Evolutionary conservation across 345 rosid species (phyloP), one percentile per base, ranked within the genome.

Genomic region (Aquilaria yunnanensis): DNA sequence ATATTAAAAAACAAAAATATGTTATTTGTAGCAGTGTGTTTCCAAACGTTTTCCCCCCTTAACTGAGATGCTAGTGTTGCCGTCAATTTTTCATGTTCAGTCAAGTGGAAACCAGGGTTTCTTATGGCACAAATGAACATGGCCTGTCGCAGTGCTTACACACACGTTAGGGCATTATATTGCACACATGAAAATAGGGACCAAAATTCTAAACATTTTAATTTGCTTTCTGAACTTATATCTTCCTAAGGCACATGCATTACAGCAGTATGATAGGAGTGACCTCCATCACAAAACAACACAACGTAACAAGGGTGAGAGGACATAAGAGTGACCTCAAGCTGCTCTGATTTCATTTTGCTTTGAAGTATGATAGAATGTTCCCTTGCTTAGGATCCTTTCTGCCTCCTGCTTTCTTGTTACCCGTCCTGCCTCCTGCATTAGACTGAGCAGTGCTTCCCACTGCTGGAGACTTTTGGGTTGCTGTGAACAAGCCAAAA

Each of bases 371-470:
- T 0, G 90, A 83, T 45, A 90, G 48, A 55, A 93, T 84, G 70
- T 90, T 88, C 53, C 98, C 97, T 79, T 93, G 98, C 77, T 88
- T 93, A 14, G 92, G 79, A 78, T 88, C 90, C 83, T 86, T 88
- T 1, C 32, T 56, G 13, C 64, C 80, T 31, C 80, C 86, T 3
- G 79, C 91, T 74, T 83, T 90, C 79, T 84, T 93, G 86, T 65
- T 82, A 67, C 84, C 89, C 49, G 76, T 65, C 79, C 78, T 87
- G 52, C 80, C 82, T 41, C 82, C 87, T 13, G 74, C 64, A 64
- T 76, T 84, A 12, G 23, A 23, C 23, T 23, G 23, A 23, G 23
- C 23, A 23, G 66, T 57, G 65, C 68, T 79, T 70, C 75, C 85
- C 0, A 74, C 54, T 6, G 86, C 84, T 3, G 89, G 83, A 48